Evolutionary conservation across 139 green algal species (phyloP), one percentile per base, ranked within the genome.

Genomic region (Desmodesmus armatus): DNA sequence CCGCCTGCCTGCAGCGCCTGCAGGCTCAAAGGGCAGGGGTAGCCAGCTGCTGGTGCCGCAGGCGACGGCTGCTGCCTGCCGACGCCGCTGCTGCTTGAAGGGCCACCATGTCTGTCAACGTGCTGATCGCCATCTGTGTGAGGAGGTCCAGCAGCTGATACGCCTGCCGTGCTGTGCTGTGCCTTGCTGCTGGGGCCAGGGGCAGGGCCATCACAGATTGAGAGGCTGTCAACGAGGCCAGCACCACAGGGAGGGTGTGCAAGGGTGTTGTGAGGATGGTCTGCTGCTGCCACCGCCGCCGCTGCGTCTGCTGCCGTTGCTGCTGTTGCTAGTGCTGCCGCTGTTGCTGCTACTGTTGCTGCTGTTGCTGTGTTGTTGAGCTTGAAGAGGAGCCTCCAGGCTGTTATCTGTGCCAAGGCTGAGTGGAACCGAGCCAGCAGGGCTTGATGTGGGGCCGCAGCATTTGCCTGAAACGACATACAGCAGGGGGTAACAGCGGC

Each of bases 391-490:
- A 82, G 53, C 55, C 76, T 71, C 76, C 76, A 82, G 37, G 23
- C 76, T 9, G 3, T 19, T 17, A 82, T 72, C 33, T 66, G 41
- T 29, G 5, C 9, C 53, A 82, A 72, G 31, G 76, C 76, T 71
- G 35, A 17, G 5, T 82, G 53, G 37, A 82, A 82, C 23, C 76
- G 55, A 5, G 55, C 53, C 25, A 82, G 40, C 37, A 82, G 55
- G 2, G 76, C 76, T 25, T 82, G 76, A 31, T 82, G 76, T 27
- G 15, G 17, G 21, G 76, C 76, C 37, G 76, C 37, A 29, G 76
- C 55, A 27, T 72, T 25, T 19, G 29, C 37, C 76, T 82, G 76
- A 13, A 47, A 5, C 69, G 53, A 39, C 39, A 77, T 19, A 39
- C 40, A 39, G 21, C 69, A 77, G 3, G 15, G 37, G 2, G 15